Evolutionary conservation across 345 rosid species (phyloP).

Genomic region (Populus alba): DNA sequence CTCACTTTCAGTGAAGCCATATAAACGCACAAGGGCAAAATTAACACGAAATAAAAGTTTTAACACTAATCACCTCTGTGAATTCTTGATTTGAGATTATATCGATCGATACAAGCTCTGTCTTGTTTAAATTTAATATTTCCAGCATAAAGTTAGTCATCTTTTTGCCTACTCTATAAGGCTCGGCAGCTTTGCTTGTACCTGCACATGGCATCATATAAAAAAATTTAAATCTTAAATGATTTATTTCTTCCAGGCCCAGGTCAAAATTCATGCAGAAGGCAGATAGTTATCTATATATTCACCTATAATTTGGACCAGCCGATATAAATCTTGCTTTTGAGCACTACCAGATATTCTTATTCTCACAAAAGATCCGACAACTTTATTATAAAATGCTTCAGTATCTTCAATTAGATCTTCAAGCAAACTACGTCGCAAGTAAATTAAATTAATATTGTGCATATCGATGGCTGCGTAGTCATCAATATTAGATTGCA

Average conservation of each 20-base stretch:
- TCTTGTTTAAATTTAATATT: conserved; percentile 87
- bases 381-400: conserved; percentile 77
- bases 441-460: conserved; percentile 79
- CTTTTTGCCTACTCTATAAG: conserved; percentile 88
- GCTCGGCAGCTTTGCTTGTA: conserved; percentile 72
- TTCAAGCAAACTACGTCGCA: conserved; percentile 86
- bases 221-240: conserved; percentile 9
- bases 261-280: conserved; percentile 5
- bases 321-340: conserved; percentile 97
- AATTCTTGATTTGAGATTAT: conserved; percentile 97
- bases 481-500: conserved; percentile 82
- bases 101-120: conserved; percentile 81
- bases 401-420: conserved; percentile 73
- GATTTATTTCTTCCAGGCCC: background rate
- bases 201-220: conserved; percentile 44
- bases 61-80: conserved; percentile 65
- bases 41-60: background rate
- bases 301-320: conserved; percentile 91
- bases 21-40: background rate
- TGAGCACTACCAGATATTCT: conserved; percentile 86
- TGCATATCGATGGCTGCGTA: conserved; percentile 91
- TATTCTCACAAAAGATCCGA: conserved; percentile 85
- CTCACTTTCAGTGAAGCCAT: background rate
- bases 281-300: conserved; percentile 20
- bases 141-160: conserved; percentile 69